Conservation (phyloP, 768 basidiomycete genomes). For the Mycena olivaceomarginata region DNA sequence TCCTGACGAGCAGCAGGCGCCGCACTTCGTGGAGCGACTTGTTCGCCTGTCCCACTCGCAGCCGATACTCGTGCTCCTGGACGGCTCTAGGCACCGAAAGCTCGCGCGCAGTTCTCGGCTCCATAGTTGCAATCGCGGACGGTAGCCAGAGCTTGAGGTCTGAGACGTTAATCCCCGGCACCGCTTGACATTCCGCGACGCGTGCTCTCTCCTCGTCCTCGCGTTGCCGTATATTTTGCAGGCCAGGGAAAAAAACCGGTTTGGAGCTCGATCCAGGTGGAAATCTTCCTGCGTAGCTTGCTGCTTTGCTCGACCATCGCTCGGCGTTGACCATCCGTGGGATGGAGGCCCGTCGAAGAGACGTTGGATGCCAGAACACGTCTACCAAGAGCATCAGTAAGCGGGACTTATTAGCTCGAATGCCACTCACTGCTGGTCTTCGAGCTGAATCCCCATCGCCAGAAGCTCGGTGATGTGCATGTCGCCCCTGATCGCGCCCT, state of each 20-base stretch:
- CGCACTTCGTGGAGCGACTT: slow-evolving; percentile 50
- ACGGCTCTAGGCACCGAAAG: background rate
- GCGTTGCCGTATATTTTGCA: background rate
- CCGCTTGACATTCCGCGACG: background rate
- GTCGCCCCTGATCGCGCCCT: slow-evolving; percentile 19
- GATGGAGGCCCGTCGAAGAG: slow-evolving; percentile 27
- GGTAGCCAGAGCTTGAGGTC: slow-evolving; percentile 47
- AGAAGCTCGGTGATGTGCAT: slow-evolving; percentile 35
- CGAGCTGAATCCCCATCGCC: slow-evolving; percentile 35
- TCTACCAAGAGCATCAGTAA: slow-evolving; percentile 1
- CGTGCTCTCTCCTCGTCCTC: slow-evolving; percentile 15
- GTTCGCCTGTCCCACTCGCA: slow-evolving; percentile 49
- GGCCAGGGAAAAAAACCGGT: slow-evolving; percentile 7
- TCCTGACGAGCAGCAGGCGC: slow-evolving; percentile 47
- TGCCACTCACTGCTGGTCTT: slow-evolving; percentile 40
- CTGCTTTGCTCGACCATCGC: slow-evolving; percentile 38
- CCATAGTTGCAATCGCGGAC: slow-evolving; percentile 36
- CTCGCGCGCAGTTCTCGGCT: background rate
- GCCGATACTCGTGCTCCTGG: slow-evolving; percentile 44
- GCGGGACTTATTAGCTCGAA: too few relatives aligned
- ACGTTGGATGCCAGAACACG: slow-evolving; percentile 4
- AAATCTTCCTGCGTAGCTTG: slow-evolving; percentile 26
- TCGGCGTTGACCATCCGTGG: slow-evolving; percentile 24
- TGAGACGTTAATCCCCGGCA: slow-evolving; percentile 2
- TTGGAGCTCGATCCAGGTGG: slow-evolving; percentile 12